Evolutionary conservation across 2,329 filamentous ascomycete genomes (phyloP).

Genomic region (Trichoderma brevicompactum): DNA sequence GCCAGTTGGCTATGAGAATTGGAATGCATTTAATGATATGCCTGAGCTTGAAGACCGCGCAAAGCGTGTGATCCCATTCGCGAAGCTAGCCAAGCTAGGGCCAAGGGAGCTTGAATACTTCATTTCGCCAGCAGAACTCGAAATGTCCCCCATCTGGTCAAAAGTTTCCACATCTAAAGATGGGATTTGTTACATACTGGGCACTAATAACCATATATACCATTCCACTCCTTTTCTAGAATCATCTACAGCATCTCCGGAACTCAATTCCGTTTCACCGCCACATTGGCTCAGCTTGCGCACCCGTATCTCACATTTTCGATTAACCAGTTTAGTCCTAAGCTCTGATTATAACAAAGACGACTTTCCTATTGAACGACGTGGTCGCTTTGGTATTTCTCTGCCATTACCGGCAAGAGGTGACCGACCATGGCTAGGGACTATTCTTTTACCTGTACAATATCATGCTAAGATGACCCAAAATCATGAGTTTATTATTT

Average conservation of each 20-base stretch:
- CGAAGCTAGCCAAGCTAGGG: neutral
- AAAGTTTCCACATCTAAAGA: neutral
- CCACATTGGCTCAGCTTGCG: neutral
- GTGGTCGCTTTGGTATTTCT: constrained; percentile 20
- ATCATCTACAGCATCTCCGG: neutral
- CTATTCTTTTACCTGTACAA: constrained; percentile 16
- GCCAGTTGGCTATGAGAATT: constrained; percentile 22
- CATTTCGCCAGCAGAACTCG: neutral
- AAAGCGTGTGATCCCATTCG: constrained; percentile 8
- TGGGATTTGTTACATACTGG: neutral
- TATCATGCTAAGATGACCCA: constrained; percentile 21
- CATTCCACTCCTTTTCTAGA: neutral
- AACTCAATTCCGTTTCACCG: neutral
- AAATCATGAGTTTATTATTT: constrained; percentile 22
- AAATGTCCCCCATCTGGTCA: neutral
- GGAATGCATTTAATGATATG: constrained; percentile 20
- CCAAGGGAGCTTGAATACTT: neutral
- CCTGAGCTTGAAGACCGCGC: constrained; percentile 6
- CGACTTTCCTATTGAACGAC: constrained; percentile 8
- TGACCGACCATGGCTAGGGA: constrained; percentile 20
- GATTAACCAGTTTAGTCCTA: neutral
- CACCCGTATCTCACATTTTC: neutral
- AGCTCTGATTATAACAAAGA: constrained; percentile 15
- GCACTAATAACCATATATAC: neutral
- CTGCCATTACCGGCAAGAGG: constrained; percentile 1